Evolutionary conservation across 768 basidiomycete species (phyloP), one percentile per base, ranked within the genome.

Genomic region (Pholiota microspora): DNA sequence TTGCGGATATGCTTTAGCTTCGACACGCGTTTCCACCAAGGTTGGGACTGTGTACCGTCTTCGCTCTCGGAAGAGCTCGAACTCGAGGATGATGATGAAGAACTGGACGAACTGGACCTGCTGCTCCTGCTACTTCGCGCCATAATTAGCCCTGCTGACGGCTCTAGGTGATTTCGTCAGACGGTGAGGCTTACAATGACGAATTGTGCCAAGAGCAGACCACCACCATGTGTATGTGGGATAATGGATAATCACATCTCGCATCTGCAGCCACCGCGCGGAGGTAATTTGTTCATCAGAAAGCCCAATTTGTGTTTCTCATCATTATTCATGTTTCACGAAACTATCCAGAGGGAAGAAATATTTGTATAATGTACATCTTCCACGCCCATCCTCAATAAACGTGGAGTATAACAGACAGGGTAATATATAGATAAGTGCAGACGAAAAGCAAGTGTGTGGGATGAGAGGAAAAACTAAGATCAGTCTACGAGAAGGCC

Each of bases 381-480:
- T 44, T 47, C 50, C 49, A 51, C 55, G 50, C 45, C 38, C 34
- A 51, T 44, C 42, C 55, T 47, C 34, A 49, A 60, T 45, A 31
- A 49, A 60, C 51, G 44, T 34, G 59, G 51, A 52, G 56, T 52
- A 51, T 28, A 56, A 59, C 32, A 59, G 49, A 59, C 53, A 52
- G 53, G 58, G 57, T 62, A 62, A 60, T 64, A 60, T 54, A 60
- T 62, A 61, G 56, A 58, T 58, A 55, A 48, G 55, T 53, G 54
- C 56, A 57, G 52, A 49, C 47, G 48, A 59, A 35, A 57, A 54
- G 55, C 50, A 45, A 52, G 58, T 59, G 36, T 57, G 60, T 53
- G 46, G 40, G 50, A 57, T 47, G 51, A 44, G 45, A 49, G 21
- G 42, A 38, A 46, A 62, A 53, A 60, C 59, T 59, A 60, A 47